Evolutionary conservation across 768 basidiomycete species (phyloP), one percentile per base, ranked within the genome.

Genomic region (Pholiota molesta): DNA sequence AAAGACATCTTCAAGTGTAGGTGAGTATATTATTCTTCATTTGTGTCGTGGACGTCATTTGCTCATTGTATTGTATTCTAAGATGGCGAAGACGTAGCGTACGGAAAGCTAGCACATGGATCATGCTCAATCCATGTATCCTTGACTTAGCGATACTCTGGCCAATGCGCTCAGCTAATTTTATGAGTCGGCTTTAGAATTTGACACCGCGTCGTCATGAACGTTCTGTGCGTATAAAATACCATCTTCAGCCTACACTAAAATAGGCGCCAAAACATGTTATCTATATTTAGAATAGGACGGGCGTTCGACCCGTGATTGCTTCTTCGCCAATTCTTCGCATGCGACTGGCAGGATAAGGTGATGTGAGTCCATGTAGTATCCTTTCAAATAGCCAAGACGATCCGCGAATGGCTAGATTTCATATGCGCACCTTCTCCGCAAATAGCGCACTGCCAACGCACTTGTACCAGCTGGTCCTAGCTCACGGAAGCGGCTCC

Each of bases 361-460:
- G 35, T 37, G 35, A 26, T 21, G 47, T 49, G 47, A 19, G 47
- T 26, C 47, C 23, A 49, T 49, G 21, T 49, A n/a, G 47, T 49
- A 26, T 2, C 13, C n/a, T 1, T 26, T 26, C 23, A 14, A 49
- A 23, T 23, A 10, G 47, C 13, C 10, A 11, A 49, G 23, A 1
- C 5, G 31, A 49, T 23, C 47, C 47, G 14, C 14, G 47, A 49
- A 49, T 49, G 19, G 47, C 7, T 49, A 49, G 19, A 49, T 26
- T 49, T 26, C 13, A 0, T 28, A 49, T 49, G 47, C 9, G 9
- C 11, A 23, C 23, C 47, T 28, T 23, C 23, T 4, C 11, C 47
- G 47, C 19, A 49, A 49, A 49, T 49, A 49, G 47, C 47, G 47
- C 47, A 49, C 47, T 49, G 23, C 47, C 47, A 49, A 49, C 47